phyloP scores from a whole-genome alignment of 2,329 filamentous ascomycete species.

The Fusarium succisae region DNA sequence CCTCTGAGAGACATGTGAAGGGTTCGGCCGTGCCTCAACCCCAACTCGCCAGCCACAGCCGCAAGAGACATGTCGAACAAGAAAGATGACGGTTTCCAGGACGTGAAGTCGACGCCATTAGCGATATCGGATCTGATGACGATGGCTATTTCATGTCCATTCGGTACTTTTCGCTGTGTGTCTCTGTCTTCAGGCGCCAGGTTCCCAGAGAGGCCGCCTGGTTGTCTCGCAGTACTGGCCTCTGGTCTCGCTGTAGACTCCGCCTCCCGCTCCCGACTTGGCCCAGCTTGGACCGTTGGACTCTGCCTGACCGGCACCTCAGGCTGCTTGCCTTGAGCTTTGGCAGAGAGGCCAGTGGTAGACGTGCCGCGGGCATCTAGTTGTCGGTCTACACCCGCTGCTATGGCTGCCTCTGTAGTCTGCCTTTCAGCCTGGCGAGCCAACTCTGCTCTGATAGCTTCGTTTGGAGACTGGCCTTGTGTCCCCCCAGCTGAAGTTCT shows the following conservation, averaged over 20 bases:
- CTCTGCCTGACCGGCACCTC: neutral
- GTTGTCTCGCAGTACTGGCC: neutral
- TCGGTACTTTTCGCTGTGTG: neutral
- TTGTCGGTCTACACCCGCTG: neutral
- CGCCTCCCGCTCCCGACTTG: neutral
- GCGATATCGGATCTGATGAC: neutral
- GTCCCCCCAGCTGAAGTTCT: neutral
- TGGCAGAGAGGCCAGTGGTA: neutral
- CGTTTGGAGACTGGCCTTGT: neutral
- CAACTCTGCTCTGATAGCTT: neutral
- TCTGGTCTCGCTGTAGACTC: neutral
- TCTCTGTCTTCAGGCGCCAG: neutral
- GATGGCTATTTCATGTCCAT: neutral
- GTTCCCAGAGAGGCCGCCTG: neutral
- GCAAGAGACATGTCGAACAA: conserved; percentile 12
- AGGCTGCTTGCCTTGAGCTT: neutral
- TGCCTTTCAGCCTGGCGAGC: neutral
- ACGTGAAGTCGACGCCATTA: neutral
- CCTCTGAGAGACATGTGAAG: neutral
- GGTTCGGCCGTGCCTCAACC: neutral
- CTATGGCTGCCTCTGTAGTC: neutral
- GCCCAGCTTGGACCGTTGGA: neutral
- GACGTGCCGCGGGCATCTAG: neutral
- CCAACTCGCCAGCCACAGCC: neutral
- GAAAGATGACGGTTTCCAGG: neutral